Base-by-base conservation (phyloP, 805 yeast genomes). In the Hanseniaspora singularis region DNA sequence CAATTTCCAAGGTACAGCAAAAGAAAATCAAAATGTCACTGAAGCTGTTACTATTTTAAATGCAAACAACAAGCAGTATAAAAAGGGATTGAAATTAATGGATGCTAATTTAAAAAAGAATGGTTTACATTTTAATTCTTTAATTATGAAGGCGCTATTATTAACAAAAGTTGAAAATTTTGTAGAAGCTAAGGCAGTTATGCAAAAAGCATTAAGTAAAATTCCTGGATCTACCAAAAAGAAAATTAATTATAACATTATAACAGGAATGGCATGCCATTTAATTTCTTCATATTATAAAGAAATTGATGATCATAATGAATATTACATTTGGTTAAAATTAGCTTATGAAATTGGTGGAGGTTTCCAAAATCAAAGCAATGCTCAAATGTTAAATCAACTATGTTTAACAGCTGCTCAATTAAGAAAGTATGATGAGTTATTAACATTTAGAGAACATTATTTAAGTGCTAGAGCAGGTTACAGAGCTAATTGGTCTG, bases 401-500 rank as follows among this genome's bases (percentile, higher is more conserved):
- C 69, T 89, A 57, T 73, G 94, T 12, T 68, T 79, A 38, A 70
- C 85, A 64, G 89, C 88, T 57, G 67, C 82, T 24, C 97, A 92
- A 56, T 68, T 71, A 52, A 76, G 96, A 51, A 88, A 85, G 57
- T 85, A 68, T 59, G 74, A 73, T 54, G 70, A 70, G 20, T 70
- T 81, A 51, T 70, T 74, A 4, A 73, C 65, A 10, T 73, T 89
- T 1, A 73, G 96, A 55, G 76, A 74, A 50, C 69, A 70, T 32
- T 78, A 77, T 55, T 70, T 92, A 62, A 83, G 81, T 55, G 71
- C 73, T 22, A 79, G 74, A 54, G 77, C 92, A 10, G 94, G 94
- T 0, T 83, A 76, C 59, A 73, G 96, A 53, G 87, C 89, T 51
- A 83, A 85, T 58, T 88, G 96, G 95, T 82, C 94, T 1, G 79